Evolutionary conservation across 306 rosid species (phyloP).

Genomic region (Crotalaria pallida): DNA sequence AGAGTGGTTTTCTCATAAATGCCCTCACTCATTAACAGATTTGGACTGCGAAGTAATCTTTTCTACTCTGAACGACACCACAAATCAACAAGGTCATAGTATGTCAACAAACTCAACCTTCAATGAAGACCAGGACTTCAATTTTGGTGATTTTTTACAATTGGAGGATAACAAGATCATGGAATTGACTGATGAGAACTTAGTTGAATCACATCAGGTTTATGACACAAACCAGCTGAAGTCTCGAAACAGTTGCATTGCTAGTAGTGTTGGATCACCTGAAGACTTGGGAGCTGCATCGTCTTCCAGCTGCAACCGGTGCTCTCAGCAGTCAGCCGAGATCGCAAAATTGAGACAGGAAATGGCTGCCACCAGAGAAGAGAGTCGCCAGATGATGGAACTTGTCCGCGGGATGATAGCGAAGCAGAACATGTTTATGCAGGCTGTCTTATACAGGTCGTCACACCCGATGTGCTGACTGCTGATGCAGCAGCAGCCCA

Average conservation of each 20-base stretch:
- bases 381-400: too few species aligned
- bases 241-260: slow-evolving; percentile 4
- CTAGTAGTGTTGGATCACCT: slow-evolving; percentile 59
- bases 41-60: slow-evolving; percentile 37
- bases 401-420: too few species aligned
- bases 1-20: slow-evolving; percentile 27
- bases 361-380: too few species aligned
- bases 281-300: slow-evolving; percentile 24
- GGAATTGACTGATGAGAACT: slow-evolving; percentile 30
- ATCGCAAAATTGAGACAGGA: too few species aligned
- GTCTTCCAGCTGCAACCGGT: background rate
- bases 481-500: too few species aligned
- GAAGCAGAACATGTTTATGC: too few species aligned
- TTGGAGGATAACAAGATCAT: slow-evolving; percentile 32
- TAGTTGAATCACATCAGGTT: slow-evolving; percentile 34
- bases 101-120: slow-evolving; percentile 25
- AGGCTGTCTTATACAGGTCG: too few species aligned
- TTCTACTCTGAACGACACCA: slow-evolving; percentile 32
- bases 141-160: slow-evolving; percentile 34
- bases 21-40: slow-evolving; percentile 34
- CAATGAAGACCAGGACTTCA: background rate
- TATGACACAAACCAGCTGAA: slow-evolving; percentile 34
- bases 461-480: too few species aligned
- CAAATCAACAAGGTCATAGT: slow-evolving; percentile 33
- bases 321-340: too few species aligned